phyloP scores from a whole-genome alignment of 148 eudicot genomes.

The Silene latifolia region DNA sequence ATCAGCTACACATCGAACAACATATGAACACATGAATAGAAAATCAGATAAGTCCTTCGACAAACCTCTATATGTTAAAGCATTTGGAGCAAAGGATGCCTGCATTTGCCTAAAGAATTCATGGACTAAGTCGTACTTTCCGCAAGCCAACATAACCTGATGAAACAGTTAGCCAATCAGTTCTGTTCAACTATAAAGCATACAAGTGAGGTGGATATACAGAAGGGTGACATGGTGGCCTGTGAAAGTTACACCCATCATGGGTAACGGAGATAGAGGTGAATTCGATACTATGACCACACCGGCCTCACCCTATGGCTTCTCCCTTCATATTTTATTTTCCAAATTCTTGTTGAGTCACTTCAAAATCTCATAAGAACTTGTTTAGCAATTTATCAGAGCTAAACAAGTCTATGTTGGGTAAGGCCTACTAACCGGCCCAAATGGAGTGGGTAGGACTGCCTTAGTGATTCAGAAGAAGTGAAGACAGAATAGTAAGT shows the following conservation, averaged over 20 bases:
- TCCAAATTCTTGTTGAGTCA: too few species aligned
- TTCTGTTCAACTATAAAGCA: slow-evolving; percentile 5
- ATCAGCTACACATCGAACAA: slow-evolving; percentile 13
- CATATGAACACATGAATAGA: background rate
- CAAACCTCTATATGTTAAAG: slow-evolving; percentile 83
- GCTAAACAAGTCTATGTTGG: too few species aligned
- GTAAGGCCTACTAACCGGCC: too few species aligned
- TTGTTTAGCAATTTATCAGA: too few species aligned
- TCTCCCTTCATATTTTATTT: too few species aligned
- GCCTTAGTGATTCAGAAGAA: too few species aligned
- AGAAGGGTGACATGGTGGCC: background rate
- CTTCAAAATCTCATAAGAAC: too few species aligned
- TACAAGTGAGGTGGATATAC: background rate
- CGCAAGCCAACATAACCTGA: slow-evolving; percentile 91
- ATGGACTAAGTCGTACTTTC: slow-evolving; percentile 83
- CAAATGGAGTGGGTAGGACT: too few species aligned
- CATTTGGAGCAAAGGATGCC: slow-evolving; percentile 68
- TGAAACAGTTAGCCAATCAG: slow-evolving; percentile 9
- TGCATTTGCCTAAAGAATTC: slow-evolving; percentile 61
- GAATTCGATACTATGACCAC: too few species aligned
- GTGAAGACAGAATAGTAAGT: too few species aligned
- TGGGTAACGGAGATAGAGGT: too few species aligned
- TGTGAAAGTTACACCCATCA: background rate
- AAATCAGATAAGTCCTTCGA: slow-evolving; percentile 6
- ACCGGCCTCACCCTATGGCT: too few species aligned